Base-by-base conservation (phyloP, 345 rosid species). In the Capsella bursapastoris region DNA sequence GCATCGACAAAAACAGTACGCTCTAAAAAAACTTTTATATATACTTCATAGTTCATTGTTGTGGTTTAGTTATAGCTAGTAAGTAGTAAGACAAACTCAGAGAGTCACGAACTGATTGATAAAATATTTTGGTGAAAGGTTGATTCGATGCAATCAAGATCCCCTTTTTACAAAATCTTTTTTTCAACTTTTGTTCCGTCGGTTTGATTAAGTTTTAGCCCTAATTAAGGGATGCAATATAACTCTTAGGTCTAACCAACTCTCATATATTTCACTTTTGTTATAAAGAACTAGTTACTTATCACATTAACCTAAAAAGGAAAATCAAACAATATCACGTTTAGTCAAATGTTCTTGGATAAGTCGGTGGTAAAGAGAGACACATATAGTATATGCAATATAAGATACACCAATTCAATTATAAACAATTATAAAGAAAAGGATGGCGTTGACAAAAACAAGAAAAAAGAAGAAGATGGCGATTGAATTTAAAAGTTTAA, bases 141-240 rank as follows among this genome's bases (percentile, higher is more conserved):
- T 29, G 18, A 14, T 56, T 56, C 32, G 3, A 41, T 55, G 58
- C 31, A 41, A 18, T 22, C 25, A 22, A 28, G 50, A 41, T 40
- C 43, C 34, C 22, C 1, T 50, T 27, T n/a, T 40, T 2, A 50
- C 68, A 38, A 49, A 51, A 28, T 57, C 18, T 41, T 37, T 41
- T 41, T 37, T 37, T 35, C 31, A 60, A 60, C 31, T 49, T 48
- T 48, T 48, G 38, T 38, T 57, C 8, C 2, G 71, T 73, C 48
- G 29, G 44, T 55, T 53, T 32, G 48, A 72, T 72, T 8, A 56
- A 45, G 57, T 38, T 73, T 7, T 32, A 47, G 32, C 66, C 78
- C 43, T 57, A 74, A 66, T 74, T 57, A 37, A 66, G 66, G 72
- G 72, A 58, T 57, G 18, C 38, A 55, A 27, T 65, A 56, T 22